Evolutionary conservation across 352 stramenopile genomes (phyloP).

Genomic region (Phytophthora colocasiae): DNA sequence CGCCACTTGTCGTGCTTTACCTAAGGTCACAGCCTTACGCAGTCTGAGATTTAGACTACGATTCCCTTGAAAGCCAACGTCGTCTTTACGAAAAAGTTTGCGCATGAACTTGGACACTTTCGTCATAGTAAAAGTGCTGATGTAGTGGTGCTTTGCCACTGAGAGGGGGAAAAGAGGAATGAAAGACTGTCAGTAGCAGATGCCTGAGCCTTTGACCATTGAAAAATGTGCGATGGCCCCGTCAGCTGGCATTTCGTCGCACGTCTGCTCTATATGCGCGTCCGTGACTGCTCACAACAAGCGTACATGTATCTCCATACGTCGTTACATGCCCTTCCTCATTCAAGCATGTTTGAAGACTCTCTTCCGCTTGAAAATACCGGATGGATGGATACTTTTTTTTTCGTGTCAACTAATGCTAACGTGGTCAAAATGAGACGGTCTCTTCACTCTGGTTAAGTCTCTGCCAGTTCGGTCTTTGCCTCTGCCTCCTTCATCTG

Average conservation of each 20-base stretch:
- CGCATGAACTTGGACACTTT: conserved; percentile 56
- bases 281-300: not conserved
- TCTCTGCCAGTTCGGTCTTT: conserved; percentile 25
- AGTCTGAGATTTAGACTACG: conserved; percentile 54
- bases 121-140: conserved; percentile 32
- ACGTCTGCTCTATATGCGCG: conserved; percentile 19
- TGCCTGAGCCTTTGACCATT: conserved; percentile 2
- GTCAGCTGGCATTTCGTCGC: conserved; percentile 19
- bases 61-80: conserved; percentile 7
- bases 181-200: not conserved
- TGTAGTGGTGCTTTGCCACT: conserved; percentile 28
- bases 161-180: conserved; percentile 17
- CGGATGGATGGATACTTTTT: not conserved
- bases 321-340: conserved; percentile 21
- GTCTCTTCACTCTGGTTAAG: conserved; percentile 13
- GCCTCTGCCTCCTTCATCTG: conserved; percentile 27
- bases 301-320: not conserved
- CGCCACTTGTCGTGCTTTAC: conserved; percentile 58
- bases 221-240: conserved; percentile 10
- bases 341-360: conserved; percentile 25
- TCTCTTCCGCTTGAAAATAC: conserved; percentile 22
- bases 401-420: conserved; percentile 8
- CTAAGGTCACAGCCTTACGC: conserved; percentile 57
- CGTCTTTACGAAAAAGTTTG: conserved; percentile 55
- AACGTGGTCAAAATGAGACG: conserved; percentile 1